Base-by-base conservation (phyloP, 148 eudicot species). In the Vaccinium macrocarpon region DNA sequence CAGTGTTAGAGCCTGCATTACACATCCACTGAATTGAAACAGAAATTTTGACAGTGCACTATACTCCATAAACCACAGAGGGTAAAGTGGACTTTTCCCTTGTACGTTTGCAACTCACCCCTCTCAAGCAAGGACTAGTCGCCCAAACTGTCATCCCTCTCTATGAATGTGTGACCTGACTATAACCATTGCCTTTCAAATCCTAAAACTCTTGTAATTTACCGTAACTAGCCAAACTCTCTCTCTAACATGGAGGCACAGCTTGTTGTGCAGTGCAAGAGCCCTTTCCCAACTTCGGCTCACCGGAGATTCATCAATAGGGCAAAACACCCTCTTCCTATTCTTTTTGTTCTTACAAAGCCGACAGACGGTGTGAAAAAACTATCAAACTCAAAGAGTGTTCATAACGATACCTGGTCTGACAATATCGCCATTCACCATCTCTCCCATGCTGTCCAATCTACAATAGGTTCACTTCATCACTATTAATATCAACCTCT, bases 381-480 rank as follows among this genome's bases (percentile, higher is more conserved):
- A 83, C 16, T 57, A 9, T n/a, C 82, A n/a, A 51, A 59, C 8
- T 71, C 90, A 42, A 90, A 87, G 81, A 88, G 84, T 13, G 80
- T 82, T 29, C 89, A 92, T 77, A 87, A 51, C 18, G 98, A 94
- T 84, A 90, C 68, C 78, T 94, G 94, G 96, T 84, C 91, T 16
- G 91, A 94, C 15, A 86, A 66, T 27, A 51, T 90, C 73, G 96
- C 95, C 87, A 94, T 93, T 84, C 86, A 88, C 80, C 90, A 93
- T 86, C 88, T 94, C 85, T 90, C 96, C 51, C 82, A 48, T 16
- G 87, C 86, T 75, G 85, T 94, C 49, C 95, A 94, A 87, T 85
- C 87, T 72, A 76, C 89, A 12, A 82, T 92, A 85, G 96, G 95
- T 92, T 79, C n/a, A 35, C 48, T 55, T 42, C 8, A 23, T 50